Evolutionary conservation across 371 early-diverging fungal genomes (phyloP).

Genomic region (Amoeboaphelidium protococcarum): DNA sequence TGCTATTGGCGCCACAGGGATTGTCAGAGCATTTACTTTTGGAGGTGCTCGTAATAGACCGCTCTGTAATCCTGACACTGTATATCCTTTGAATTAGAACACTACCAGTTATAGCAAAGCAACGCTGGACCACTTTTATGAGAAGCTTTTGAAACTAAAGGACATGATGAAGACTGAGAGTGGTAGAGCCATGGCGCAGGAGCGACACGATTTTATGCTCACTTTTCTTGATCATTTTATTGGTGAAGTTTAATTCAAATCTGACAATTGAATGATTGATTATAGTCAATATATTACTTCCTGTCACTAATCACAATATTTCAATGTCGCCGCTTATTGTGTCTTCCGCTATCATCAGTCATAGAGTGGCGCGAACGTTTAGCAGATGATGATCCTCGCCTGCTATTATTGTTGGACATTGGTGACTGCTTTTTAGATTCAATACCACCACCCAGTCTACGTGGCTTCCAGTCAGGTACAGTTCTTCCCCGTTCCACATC

Average conservation of each 20-base stretch:
- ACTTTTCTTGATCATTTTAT: conserved; percentile 8
- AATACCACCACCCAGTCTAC: conserved; percentile 25
- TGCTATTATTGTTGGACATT: too few relatives aligned
- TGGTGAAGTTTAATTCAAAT: too few relatives aligned
- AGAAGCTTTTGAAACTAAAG: conserved; percentile 11
- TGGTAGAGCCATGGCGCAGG: conserved; percentile 8
- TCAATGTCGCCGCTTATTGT: too few relatives aligned
- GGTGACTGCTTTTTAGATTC: not conserved
- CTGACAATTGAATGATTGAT: too few relatives aligned
- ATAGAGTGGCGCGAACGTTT: too few relatives aligned
- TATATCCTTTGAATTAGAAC: conserved; percentile 22
- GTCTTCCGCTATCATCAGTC: too few relatives aligned
- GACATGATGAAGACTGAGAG: conserved; percentile 12
- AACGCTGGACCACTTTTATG: conserved; percentile 36
- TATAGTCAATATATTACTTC: too few relatives aligned
- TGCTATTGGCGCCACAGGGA: conserved; percentile 48
- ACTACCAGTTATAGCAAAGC: conserved; percentile 17
- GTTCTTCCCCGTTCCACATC: conserved; percentile 92
- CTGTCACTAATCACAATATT: too few relatives aligned
- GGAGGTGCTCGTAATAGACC: conserved; percentile 33
- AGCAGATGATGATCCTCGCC: too few relatives aligned
- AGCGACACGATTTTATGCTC: conserved; percentile 9
- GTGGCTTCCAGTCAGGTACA: conserved; percentile 79
- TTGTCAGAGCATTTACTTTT: conserved; percentile 40
- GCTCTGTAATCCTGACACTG: conserved; percentile 24